phyloP scores from a whole-genome alignment of 345 rosid species.

The Gossypium longicalyx region DNA sequence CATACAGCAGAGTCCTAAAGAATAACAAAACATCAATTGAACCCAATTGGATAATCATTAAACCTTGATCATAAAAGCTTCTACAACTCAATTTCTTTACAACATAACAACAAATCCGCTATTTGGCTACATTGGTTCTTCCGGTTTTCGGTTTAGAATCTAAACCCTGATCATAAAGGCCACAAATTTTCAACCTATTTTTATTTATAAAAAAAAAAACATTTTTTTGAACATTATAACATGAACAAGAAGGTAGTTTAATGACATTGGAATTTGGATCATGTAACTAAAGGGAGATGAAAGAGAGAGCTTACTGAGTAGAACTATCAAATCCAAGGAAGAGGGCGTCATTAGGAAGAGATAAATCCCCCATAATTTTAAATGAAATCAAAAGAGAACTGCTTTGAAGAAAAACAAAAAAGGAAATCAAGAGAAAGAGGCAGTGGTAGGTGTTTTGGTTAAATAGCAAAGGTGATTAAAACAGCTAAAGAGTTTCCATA shows the following conservation, averaged over 20 bases:
- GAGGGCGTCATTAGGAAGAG: constrained; percentile 65
- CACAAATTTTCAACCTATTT: neutral
- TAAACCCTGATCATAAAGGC: neutral
- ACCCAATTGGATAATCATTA: neutral
- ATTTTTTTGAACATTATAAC: neutral
- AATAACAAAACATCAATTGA: neutral
- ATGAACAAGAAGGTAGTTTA: neutral
- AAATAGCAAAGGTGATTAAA: neutral
- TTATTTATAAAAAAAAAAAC: neutral
- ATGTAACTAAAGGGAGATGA: neutral
- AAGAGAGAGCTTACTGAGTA: constrained; percentile 56
- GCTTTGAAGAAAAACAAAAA: neutral
- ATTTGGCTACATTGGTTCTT: neutral
- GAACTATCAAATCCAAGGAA: constrained; percentile 93
- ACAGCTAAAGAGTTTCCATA: neutral
- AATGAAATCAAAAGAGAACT: neutral
- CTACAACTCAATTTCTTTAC: neutral
- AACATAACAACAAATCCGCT: neutral
- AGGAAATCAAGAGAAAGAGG: neutral
- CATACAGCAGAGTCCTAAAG: constrained; percentile 1
- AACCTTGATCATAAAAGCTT: neutral
- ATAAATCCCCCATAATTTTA: constrained; percentile 37
- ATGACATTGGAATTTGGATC: neutral
- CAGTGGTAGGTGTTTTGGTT: neutral
- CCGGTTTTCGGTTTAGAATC: neutral